These are phyloP conservation scores for Fusarium miscanthi DNA, from an alignment of 2,329 filamentous ascomycete genomes.

Conservation along the genomic window DNA sequence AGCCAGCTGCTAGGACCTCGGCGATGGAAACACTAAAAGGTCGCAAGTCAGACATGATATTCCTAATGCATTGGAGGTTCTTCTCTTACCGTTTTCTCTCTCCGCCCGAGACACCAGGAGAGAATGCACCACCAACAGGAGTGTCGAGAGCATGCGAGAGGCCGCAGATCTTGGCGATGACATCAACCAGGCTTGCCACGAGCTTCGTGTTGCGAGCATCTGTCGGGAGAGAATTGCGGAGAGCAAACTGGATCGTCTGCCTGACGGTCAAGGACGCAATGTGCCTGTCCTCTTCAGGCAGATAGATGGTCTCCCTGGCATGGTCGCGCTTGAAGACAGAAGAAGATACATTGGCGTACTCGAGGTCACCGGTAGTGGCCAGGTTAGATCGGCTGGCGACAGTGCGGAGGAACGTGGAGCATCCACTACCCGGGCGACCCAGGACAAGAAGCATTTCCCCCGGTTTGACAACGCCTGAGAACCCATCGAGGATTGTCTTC, in stretches of 20 bases:
- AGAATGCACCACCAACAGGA: not conserved
- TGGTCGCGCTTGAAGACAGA: constrained; percentile 74
- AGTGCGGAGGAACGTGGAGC: constrained; percentile 79
- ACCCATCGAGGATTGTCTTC: not conserved
- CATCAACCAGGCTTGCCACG: not conserved
- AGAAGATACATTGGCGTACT: constrained; percentile 55
- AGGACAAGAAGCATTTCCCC: constrained; percentile 52
- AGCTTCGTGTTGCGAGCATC: not conserved
- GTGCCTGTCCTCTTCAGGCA: constrained; percentile 80
- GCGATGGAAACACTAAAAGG: not conserved
- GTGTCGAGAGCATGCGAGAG: not conserved
- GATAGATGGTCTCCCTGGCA: constrained; percentile 81
- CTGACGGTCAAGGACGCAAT: constrained; percentile 79
- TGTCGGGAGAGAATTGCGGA: constrained; percentile 62
- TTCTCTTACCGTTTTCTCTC: not conserved
- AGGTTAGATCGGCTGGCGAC: constrained; percentile 81
- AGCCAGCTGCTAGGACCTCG: not conserved
- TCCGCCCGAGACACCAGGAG: not conserved
- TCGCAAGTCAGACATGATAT: not conserved
- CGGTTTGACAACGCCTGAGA: not conserved
- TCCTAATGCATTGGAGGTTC: accelerated
- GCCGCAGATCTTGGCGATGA: not conserved
- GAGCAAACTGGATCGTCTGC: constrained; percentile 79
- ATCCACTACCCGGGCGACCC: constrained; percentile 78
- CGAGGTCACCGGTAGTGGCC: constrained; percentile 52